These are phyloP conservation scores for Thinopyrum elongatum DNA, from an alignment of 176 grass and related monocot species.

Conservation along the genomic window DNA sequence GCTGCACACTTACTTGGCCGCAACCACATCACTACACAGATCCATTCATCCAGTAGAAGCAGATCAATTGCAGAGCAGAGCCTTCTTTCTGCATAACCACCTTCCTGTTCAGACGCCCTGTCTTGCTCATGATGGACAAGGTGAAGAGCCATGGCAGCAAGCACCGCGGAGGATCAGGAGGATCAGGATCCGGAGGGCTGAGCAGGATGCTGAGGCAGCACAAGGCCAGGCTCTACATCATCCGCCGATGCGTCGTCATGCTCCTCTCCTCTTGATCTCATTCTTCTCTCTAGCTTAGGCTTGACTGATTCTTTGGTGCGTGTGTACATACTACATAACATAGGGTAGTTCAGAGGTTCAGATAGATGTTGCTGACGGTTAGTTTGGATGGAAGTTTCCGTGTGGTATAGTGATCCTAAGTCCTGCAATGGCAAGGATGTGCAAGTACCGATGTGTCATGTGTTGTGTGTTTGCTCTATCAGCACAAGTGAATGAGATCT, in stretches of 20 bases:
- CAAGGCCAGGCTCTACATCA: slow-evolving; percentile 54
- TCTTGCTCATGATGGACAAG: slow-evolving; percentile 26
- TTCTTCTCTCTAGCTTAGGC: slow-evolving; percentile 10
- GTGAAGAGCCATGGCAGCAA: slow-evolving; percentile 27
- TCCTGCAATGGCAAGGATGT: slow-evolving; percentile 49
- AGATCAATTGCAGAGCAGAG: background rate
- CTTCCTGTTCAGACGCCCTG: background rate
- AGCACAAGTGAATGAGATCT: background rate
- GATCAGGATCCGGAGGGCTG: slow-evolving; percentile 29
- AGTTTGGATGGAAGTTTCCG: background rate
- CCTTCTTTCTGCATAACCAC: background rate
- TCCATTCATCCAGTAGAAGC: background rate
- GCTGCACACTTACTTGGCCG: background rate
- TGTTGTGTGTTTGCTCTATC: background rate
- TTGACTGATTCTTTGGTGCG: slow-evolving; percentile 35
- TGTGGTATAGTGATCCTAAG: slow-evolving; percentile 30
- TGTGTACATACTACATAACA: slow-evolving; percentile 1
- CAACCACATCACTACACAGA: slow-evolving; percentile 27
- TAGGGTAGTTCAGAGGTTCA: background rate
- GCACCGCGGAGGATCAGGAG: background rate
- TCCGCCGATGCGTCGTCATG: slow-evolving; percentile 37
- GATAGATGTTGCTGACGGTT: slow-evolving; percentile 14
- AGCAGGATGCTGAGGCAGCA: slow-evolving; percentile 53
- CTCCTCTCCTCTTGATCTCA: background rate
- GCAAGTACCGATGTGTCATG: background rate